Evolutionary conservation across 192 early-diverging fungal genomes (phyloP), one percentile per base, ranked within the genome.

Genomic region (Diversispora epigaea): DNA sequence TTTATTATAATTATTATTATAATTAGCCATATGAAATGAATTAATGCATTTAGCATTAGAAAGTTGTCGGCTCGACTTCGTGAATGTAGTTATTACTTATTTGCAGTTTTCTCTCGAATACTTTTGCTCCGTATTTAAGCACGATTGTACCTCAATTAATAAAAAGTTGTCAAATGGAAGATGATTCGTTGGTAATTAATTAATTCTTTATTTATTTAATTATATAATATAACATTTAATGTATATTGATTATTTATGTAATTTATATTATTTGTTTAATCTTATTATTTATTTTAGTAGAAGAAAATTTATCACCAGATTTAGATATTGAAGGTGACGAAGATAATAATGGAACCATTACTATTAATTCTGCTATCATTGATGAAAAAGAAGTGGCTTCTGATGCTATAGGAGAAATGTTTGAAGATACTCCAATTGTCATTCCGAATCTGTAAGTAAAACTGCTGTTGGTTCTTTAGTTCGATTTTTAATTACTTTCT

Each of bases 321-420:
- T 50, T 74, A 44, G 87, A 89, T 65, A 45, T 62, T 3, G 84
- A 86, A 22, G 85, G 82, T 10, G 84, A 78, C 10, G 85, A 85
- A 7, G 88, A 84, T 43, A 86, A 89, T 43, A 86, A 88, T 4
- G 85, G 89, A 40, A 89, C 86, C n/a, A 85, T 89, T 19, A 76
- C 78, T 25, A 83, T 93, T 62, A 91, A 86, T 74, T 91, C 91
- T 41, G 94, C 90, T 25, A 85, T 97, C 79, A 91, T 94, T 4
- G 93, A 95, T 54, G 95, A 97, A 77, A 97, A 97, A 84, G 95
- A 97, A 79, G 88, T 93, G 61, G 94, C 95, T 39, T 92, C 91
- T 43, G 94, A 96, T 73, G 91, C 92, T 9, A 85, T 94, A 64
- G 94, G 92, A 57, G 93, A 97, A 81, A 78, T 97, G 19, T 97